Percentiles rank a stretch among this genome's conserved stretches.
Evolutionary conservation across 371 early-diverging fungal species (phyloP).

Genomic region (Mucor sp.): DNA sequence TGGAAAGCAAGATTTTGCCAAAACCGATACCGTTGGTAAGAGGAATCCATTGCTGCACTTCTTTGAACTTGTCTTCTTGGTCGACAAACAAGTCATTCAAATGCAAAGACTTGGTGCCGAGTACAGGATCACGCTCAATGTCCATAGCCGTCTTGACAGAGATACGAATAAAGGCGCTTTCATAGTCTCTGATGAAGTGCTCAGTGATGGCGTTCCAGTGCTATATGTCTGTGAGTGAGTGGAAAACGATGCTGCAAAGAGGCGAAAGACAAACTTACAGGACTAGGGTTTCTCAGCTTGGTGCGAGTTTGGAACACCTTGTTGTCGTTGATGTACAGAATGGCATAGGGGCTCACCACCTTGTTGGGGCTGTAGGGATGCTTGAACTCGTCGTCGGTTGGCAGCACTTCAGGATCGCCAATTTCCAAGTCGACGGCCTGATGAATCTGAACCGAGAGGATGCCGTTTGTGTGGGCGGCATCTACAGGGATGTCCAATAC

Average conservation of each 20-base stretch:
- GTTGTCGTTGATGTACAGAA: slow-evolving; percentile 42
- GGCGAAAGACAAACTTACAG: slow-evolving; percentile 25
- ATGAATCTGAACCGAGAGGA: slow-evolving; percentile 34
- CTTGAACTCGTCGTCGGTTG: slow-evolving; percentile 31
- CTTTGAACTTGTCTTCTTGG: slow-evolving; percentile 36
- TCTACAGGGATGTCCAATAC: slow-evolving; percentile 14
- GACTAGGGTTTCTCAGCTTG: slow-evolving; percentile 39
- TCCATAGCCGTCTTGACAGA: slow-evolving; percentile 38
- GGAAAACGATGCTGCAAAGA: neutral
- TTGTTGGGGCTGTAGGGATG: slow-evolving; percentile 42
- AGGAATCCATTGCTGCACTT: slow-evolving; percentile 38
- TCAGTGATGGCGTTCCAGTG: slow-evolving; percentile 49
- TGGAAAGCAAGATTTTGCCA: slow-evolving; percentile 42
- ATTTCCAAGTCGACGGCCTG: slow-evolving; percentile 48
- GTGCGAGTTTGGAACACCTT: slow-evolving; percentile 40
- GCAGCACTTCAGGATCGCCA: slow-evolving; percentile 31
- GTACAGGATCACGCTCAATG: slow-evolving; percentile 41
- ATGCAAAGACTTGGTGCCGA: slow-evolving; percentile 28
- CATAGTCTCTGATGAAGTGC: slow-evolving; percentile 32
- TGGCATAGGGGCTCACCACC: slow-evolving; percentile 44
- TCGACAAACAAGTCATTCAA: slow-evolving; percentile 31
- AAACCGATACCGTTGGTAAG: slow-evolving; percentile 40
- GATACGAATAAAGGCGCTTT: slow-evolving; percentile 28
- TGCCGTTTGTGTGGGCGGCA: slow-evolving; percentile 36
- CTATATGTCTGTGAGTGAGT: slow-evolving; percentile 3